Evolutionary conservation across 768 basidiomycete genomes (phyloP).

Genomic region (Panus rudis): DNA sequence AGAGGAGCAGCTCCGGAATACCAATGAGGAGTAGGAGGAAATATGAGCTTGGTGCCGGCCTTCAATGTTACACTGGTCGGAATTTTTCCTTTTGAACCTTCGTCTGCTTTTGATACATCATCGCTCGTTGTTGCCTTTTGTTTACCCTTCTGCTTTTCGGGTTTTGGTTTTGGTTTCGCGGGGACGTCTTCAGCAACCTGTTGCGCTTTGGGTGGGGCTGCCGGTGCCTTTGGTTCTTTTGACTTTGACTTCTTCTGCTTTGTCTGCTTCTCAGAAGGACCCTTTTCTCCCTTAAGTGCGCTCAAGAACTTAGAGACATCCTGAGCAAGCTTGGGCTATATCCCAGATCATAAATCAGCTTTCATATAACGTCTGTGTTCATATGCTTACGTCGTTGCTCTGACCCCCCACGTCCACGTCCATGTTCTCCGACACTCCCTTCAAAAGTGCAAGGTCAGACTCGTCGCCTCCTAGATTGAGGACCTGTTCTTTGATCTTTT

Average conservation of each 20-base stretch:
- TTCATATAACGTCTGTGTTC: conserved; percentile 21
- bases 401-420: conserved; percentile 19
- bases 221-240: conserved; percentile 12
- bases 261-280: conserved; percentile 5
- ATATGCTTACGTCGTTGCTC: conserved; percentile 19
- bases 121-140: background rate
- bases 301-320: conserved; percentile 43
- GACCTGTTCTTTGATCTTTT: conserved; percentile 13
- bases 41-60: conserved; percentile 15
- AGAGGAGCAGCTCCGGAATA: conserved; percentile 42
- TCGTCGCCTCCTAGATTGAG: conserved; percentile 40
- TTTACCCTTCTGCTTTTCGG: background rate
- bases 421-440: conserved; percentile 28
- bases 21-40: conserved; percentile 44
- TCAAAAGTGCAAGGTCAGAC: conserved; percentile 39
- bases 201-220: background rate
- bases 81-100: background rate
- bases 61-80: background rate
- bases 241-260: conserved; percentile 12
- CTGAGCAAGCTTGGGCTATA: conserved; percentile 34
- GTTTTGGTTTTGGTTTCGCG: background rate
- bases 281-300: conserved; percentile 26
- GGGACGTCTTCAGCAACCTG: background rate
- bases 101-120: background rate
- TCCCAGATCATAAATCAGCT: background rate